Evolutionary conservation across 768 basidiomycete genomes (phyloP).

Genomic region (Auricularia sp.): DNA sequence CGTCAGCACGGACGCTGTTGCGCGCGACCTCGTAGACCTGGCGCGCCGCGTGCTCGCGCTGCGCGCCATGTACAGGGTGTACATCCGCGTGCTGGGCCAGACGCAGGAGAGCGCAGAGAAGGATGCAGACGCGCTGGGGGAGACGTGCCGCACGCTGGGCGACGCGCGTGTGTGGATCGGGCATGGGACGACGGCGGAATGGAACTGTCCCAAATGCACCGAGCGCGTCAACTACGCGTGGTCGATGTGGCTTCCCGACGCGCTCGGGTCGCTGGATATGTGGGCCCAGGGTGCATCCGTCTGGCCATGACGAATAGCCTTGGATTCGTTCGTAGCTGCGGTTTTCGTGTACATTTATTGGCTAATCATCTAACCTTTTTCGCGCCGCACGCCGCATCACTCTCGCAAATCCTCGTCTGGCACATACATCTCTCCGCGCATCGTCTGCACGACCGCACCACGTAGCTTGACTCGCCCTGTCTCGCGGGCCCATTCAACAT

Average conservation of each 20-base stretch:
- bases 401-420: too few relatives aligned
- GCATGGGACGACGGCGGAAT: not conserved
- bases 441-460: not conserved
- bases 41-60: not conserved
- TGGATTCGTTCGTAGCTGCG: not conserved
- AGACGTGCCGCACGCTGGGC: not conserved
- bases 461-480: not conserved
- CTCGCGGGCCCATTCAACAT: conserved; percentile 22
- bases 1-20: not conserved
- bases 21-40: not conserved
- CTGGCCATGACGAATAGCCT: not conserved
- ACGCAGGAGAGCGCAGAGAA: not conserved
- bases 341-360: too few relatives aligned
- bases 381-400: too few relatives aligned
- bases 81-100: not conserved
- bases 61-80: not conserved
- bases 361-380: too few relatives aligned
- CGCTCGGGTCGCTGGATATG: not conserved
- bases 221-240: not conserved
- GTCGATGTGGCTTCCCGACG: not conserved
- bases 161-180: not conserved
- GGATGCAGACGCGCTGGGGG: not conserved
- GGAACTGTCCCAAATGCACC: not conserved
- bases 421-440: too few relatives aligned
- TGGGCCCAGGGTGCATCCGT: not conserved